Evolutionary conservation across 768 basidiomycete genomes (phyloP).

Genomic region (Sutorius australiensis): DNA sequence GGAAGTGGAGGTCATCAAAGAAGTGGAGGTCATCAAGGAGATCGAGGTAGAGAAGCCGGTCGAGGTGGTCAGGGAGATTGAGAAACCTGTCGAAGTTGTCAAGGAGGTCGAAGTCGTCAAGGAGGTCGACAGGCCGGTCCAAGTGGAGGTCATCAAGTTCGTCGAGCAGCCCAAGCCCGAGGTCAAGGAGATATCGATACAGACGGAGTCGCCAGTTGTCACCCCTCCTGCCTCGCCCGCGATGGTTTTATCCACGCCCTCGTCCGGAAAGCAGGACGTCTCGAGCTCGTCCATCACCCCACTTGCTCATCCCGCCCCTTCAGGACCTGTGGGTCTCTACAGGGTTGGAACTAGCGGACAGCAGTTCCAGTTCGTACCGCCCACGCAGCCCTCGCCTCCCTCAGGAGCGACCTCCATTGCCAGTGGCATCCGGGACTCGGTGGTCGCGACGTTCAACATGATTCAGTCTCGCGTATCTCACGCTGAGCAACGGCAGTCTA

Average conservation of each 20-base stretch:
- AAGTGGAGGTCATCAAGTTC: conserved; percentile 17
- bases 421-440: conserved; percentile 50
- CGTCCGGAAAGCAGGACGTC: conserved; percentile 21
- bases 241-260: conserved; percentile 21
- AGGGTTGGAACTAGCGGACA: conserved; percentile 52
- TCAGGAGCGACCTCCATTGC: conserved; percentile 31
- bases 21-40: conserved; percentile 26
- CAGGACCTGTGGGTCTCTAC: conserved; percentile 43
- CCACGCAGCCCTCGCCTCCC: conserved; percentile 36
- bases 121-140: conserved; percentile 34
- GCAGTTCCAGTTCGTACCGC: conserved; percentile 62
- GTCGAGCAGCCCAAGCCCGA: conserved; percentile 53
- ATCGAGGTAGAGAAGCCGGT: conserved; percentile 20
- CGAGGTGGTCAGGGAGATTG: conserved; percentile 24
- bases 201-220: conserved; percentile 58
- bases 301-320: conserved; percentile 31
- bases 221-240: conserved; percentile 31
- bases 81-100: conserved; percentile 35
- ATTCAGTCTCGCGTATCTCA: conserved; percentile 48
- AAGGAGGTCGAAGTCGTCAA: conserved; percentile 31
- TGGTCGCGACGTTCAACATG: conserved; percentile 40
- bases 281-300: conserved; percentile 33
- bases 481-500: conserved; percentile 64
- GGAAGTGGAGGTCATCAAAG: conserved; percentile 24
- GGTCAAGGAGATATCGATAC: conserved; percentile 69